phyloP scores from a whole-genome alignment of 805 yeast species.

The Barnettozyma siamensis region DNA sequence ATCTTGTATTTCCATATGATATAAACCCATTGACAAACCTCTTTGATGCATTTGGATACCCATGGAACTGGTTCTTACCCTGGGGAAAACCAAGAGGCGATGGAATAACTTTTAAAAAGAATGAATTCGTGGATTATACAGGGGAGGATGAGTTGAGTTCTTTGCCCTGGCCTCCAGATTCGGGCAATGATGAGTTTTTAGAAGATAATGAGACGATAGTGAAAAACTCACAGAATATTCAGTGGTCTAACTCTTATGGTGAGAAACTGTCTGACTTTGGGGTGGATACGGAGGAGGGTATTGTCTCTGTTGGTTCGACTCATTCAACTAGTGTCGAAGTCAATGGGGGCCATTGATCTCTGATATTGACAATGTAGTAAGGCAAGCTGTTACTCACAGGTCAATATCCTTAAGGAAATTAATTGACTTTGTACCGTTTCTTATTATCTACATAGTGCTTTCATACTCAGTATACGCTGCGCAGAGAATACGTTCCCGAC shows the following conservation, averaged over 20 bases:
- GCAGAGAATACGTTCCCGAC: too few species aligned
- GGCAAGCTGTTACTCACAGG: too few species aligned
- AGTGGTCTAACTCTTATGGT: slow-evolving; percentile 80
- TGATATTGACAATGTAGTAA: too few species aligned
- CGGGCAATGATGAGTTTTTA: slow-evolving; percentile 39
- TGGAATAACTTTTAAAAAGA: slow-evolving; percentile 54
- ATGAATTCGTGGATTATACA: slow-evolving; percentile 39
- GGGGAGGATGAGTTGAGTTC: slow-evolving; percentile 49
- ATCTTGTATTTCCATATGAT: slow-evolving; percentile 81
- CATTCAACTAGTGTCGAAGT: not conserved
- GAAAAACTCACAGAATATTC: slow-evolving; percentile 7
- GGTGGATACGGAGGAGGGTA: slow-evolving; percentile 50
- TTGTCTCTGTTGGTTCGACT: not conserved
- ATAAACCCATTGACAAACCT: slow-evolving; percentile 54
- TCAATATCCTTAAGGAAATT: too few species aligned
- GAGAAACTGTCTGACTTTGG: slow-evolving; percentile 82
- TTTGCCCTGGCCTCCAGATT: slow-evolving; percentile 94
- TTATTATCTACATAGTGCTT: too few species aligned
- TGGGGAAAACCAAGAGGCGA: slow-evolving; percentile 57
- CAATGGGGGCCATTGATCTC: too few species aligned
- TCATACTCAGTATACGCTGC: too few species aligned
- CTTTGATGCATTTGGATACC: slow-evolving; percentile 48
- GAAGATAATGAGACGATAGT: not conserved
- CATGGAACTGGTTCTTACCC: slow-evolving; percentile 65
- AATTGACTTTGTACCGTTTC: too few species aligned